These are phyloP conservation scores for Aristolochia fimbriata DNA, from an alignment of 164 flowering plant species.

Conservation along the genomic window DNA sequence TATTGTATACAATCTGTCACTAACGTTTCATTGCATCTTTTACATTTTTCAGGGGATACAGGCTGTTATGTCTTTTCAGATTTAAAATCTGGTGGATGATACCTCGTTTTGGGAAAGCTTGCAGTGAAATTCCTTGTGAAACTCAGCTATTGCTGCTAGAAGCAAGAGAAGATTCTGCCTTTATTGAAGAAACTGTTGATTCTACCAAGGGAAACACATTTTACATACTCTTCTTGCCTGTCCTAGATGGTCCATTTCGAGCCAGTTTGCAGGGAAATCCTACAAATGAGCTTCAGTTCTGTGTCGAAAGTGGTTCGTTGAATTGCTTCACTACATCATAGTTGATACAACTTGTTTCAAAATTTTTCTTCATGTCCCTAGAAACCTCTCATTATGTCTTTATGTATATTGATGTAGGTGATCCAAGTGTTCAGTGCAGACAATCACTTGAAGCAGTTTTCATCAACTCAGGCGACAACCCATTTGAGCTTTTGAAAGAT, in stretches of 20 bases:
- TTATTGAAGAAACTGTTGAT: conserved; percentile 18
- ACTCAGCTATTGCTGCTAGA: conserved; percentile 74
- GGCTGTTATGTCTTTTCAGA: conserved; percentile 44
- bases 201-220: conserved; percentile 19
- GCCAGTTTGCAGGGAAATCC: conserved; percentile 56
- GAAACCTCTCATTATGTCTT: not conserved
- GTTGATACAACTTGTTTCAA: not conserved
- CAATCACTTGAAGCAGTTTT: conserved; percentile 38
- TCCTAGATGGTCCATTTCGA: conserved; percentile 56
- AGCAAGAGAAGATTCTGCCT: conserved; percentile 32
- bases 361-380: not conserved
- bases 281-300: conserved; percentile 58
- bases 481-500: conserved; percentile 49
- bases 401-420: conserved; percentile 32
- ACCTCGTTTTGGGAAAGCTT: conserved; percentile 44
- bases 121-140: conserved; percentile 55
- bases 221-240: conserved; percentile 52
- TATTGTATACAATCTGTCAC: not conserved
- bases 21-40: not conserved
- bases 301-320: conserved; percentile 60
- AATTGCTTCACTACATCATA: not conserved
- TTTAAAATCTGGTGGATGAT: conserved; percentile 87
- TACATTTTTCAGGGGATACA: conserved; percentile 32
- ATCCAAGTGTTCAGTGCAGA: conserved; percentile 38
- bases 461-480: conserved; percentile 53